phyloP scores from a whole-genome alignment of 768 basidiomycete species.

The Leccinum rimulosum region DNA sequence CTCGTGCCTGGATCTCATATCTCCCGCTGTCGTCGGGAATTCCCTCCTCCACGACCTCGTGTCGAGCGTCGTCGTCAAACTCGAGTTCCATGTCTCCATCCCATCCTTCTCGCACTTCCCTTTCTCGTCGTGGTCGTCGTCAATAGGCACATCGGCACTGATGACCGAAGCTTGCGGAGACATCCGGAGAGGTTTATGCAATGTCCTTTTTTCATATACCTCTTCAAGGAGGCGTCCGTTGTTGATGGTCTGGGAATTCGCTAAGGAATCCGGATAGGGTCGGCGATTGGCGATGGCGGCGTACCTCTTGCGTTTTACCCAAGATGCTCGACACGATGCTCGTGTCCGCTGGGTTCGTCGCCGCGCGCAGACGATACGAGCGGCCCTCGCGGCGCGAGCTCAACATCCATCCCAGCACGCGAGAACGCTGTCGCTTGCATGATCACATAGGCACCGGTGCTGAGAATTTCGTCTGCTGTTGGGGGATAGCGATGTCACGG shows the following conservation, averaged over 20 bases:
- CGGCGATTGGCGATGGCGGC: slow-evolving; percentile 12
- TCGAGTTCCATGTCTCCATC: slow-evolving; percentile 36
- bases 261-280: slow-evolving; percentile 3
- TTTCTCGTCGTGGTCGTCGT: slow-evolving; percentile 6
- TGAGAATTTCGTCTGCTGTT: no score
- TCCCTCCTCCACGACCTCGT: slow-evolving; percentile 3
- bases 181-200: slow-evolving; percentile 61
- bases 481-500: no score
- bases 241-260: slow-evolving; percentile 58
- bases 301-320: slow-evolving; percentile 81
- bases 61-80: slow-evolving; percentile 17
- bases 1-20: slow-evolving; percentile 51
- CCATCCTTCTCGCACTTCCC: slow-evolving; percentile 37
- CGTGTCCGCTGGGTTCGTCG: slow-evolving; percentile 57
- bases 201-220: slow-evolving; percentile 53
- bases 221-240: slow-evolving; percentile 69
- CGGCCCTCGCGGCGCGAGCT: slow-evolving; percentile 50
- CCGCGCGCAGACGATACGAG: slow-evolving; percentile 42
- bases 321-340: slow-evolving; percentile 80
- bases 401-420: slow-evolving; percentile 54
- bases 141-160: slow-evolving; percentile 19
- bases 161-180: slow-evolving; percentile 16
- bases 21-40: slow-evolving; percentile 12
- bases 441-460: slow-evolving; percentile 69
- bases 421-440: slow-evolving; percentile 73